Base-by-base conservation (phyloP, 805 yeast genomes). In the Scheffersomyces spartinae region DNA sequence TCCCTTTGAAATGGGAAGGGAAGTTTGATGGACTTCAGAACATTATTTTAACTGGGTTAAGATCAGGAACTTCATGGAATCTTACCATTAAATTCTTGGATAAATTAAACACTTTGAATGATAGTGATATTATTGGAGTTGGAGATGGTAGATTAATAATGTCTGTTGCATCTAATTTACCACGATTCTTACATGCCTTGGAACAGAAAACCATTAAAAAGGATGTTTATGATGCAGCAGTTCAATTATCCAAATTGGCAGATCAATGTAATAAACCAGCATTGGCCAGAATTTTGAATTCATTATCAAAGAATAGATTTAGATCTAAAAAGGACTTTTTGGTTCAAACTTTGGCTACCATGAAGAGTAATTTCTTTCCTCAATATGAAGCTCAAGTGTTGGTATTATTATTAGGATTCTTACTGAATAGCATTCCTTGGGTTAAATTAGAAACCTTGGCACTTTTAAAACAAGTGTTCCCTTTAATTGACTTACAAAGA, bases 1-100 rank as follows among this genome's bases (percentile, higher is more conserved):
- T 86, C 45, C 99, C 99, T 0, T 74, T 91, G 0, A 78, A 81
- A 30, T 91, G 97, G 98, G 95, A 86, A 43, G 95, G 96, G 1
- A 68, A 74, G 29, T 91, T 85, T 48, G 88, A 78, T 42, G 97
- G 97, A 0, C 56, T 91, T 5, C 94, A 85, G 40, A 75, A 69
- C 23, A 64, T 79, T 11, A 72, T 86, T 0, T 59, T 84, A 67
- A 70, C 74, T 23, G 99, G 99, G 0, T 55, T 93, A 29, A 56
- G 95, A 27, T 85, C 96, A 0, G 60, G 85, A 1, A 71, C 73
- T 26, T 70, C 95, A 0, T 80, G 76, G 57, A 93, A 82, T 7
- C 74, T 81, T 8, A 69, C 94, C 1, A 55, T 84, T 39, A 69
- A 68, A 31, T 67, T 88, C 20, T 49, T 91, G 29, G 88, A 83